Percentiles rank a stretch among this genome's conserved stretches.
Evolutionary conservation across 2,329 filamentous ascomycete genomes (phyloP).

Genomic region (Elsinoe batatas): DNA sequence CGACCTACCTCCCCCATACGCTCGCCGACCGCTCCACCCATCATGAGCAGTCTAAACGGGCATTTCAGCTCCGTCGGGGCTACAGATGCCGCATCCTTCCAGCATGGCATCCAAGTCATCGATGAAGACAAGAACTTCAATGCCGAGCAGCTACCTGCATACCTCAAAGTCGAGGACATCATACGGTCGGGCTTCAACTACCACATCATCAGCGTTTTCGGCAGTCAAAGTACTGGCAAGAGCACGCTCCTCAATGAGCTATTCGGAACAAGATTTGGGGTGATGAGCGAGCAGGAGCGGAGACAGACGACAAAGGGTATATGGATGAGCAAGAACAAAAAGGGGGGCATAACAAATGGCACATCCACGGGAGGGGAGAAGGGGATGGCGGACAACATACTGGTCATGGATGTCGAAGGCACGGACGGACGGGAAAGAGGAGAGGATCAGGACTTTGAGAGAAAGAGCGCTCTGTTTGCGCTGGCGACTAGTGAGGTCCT

Average conservation of each 20-base stretch:
- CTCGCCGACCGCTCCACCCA: constrained; percentile 25
- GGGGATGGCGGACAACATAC: constrained; percentile 90
- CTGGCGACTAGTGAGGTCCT: constrained; percentile 95
- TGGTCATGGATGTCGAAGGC: constrained; percentile 98
- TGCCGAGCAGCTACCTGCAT: constrained; percentile 68
- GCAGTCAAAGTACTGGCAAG: constrained; percentile 96
- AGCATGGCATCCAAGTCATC: constrained; percentile 93
- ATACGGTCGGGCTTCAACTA: constrained; percentile 95
- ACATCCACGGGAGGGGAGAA: constrained; percentile 27
- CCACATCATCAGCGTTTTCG: constrained; percentile 97
- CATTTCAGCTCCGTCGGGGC: constrained; percentile 63
- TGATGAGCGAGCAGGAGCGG: constrained; percentile 92
- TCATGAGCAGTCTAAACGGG: constrained; percentile 55
- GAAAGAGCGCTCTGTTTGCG: constrained; percentile 94
- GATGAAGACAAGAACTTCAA: constrained; percentile 96
- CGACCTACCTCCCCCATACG: constrained; percentile 14
- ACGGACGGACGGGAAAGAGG: constrained; percentile 93
- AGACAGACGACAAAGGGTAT: constrained; percentile 98
- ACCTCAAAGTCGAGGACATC: constrained; percentile 69
- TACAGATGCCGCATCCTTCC: constrained; percentile 58
- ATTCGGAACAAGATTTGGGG: constrained; percentile 90
- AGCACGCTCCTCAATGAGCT: constrained; percentile 93
- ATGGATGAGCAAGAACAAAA: constrained; percentile 98
- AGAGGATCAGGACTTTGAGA: constrained; percentile 97
- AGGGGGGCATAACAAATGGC: constrained; percentile 28